Base-by-base conservation (phyloP, 495 filamentous ascomycete species). In the Aspergillus carlsbadensis region DNA sequence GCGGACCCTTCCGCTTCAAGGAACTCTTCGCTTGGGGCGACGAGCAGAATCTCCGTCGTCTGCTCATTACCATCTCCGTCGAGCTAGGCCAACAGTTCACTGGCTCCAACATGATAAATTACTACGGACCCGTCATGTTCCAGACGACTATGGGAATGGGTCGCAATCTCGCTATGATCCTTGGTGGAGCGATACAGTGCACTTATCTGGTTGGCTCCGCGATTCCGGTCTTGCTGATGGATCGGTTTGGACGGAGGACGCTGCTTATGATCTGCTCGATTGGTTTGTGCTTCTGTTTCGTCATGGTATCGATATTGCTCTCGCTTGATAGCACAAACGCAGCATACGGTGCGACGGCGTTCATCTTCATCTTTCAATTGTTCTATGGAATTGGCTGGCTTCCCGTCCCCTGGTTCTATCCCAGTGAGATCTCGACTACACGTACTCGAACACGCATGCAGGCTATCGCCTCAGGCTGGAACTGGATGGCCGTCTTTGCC, bases 341-440 rank as follows among this genome's bases (percentile, higher is more conserved):
- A 10, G 71, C 71, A 3, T 72, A 74, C 54, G 72, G 67, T 1
- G 75, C 77, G 2, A 70, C 74, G 5, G 68, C 66, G 5, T 70
- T 68, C 34, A 59, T 77, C 29, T 75, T 76, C 52, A 48, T 72
- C 6, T 78, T 75, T 61, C 70, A 80, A 46, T 60, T 76, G 18
- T 75, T 73, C 57, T 67, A 77, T 18, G 67, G 66, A 0, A 64
- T 77, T 34, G 70, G 72, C 10, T 62, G 51, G 61, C 53, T 54
- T 3, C 39, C 56, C 6, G 54, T 59, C 39, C 80, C 80, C 50
- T 89, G 87, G 87, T 83, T 88, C 47, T 91, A 92, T 63, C 86
- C 87, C 10, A 76, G 87, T 8, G 85, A 91, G 67, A 76, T 92
- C 63, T 75, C 70, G 49, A 72, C 71, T 5, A 71, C 68, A 7